Base-by-base conservation (phyloP, 106 monocot species). In the Hemerocallis citrina region DNA sequence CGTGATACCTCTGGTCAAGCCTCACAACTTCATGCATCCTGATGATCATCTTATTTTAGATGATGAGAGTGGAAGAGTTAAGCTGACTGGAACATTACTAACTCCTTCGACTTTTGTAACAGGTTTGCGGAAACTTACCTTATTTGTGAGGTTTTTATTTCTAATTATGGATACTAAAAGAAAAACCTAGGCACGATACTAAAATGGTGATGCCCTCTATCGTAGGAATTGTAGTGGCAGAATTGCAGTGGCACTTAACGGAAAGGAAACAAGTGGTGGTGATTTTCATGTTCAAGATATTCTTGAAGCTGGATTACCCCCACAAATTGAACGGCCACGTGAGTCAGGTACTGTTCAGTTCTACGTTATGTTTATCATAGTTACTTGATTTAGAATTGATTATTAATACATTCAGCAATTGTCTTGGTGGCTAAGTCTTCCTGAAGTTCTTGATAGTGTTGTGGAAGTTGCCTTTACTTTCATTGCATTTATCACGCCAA, bases 1-100 rank as follows among this genome's bases (percentile, higher is more conserved):
- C 45, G 66, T 41, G 25, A 66, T 92, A 75, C 92, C 98, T 55
- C 84, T 92, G 34, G 98, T 80, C 52, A 88, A 85, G 62, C 92
- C 82, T 65, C 98, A 92, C 68, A 99, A 99, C 72, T 99, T 99
- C 70, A 71, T 88, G 67, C 92, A 88, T 85, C 72, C 74, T 23
- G 98, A 99, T 73, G 98, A 92, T 68, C 81, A 88, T 65, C 92
- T 99, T 68, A 74, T 88, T 72, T 71, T 99, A 69, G 98, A 99
- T 77, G 98, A 99, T 72, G 98, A 99, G 59, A 92, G 92, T 69
- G 98, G 98, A 71, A 76, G 92, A 68, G 98, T 99, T 54, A 99
- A 88, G 67, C 73, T 99, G 25, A 48, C 77, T 63, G 98, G 98
- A 69, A 39, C 20, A 61, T 52, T 76, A 17, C 62, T 95, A 57